Evolutionary conservation across 495 filamentous ascomycete species (phyloP), one percentile per base, ranked within the genome.

Genomic region (Viridothelium virens): DNA sequence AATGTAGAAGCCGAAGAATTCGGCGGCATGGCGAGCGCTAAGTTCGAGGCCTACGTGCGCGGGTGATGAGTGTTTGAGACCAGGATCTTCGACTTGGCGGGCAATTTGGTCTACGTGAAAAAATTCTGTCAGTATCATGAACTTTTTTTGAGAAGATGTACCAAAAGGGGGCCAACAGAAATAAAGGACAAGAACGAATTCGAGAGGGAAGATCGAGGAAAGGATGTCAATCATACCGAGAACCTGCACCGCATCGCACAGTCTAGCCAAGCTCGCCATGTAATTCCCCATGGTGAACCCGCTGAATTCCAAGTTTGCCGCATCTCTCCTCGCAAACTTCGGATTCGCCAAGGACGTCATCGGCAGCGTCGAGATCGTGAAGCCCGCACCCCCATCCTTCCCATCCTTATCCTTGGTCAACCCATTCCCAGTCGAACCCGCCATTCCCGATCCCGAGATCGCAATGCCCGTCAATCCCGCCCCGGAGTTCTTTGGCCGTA

Each of bases 1-100:
- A 18, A 98, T 82, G 74, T 91, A 97, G 77, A 98, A 96, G 38
- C 87, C 92, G 75, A 98, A 98, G 78, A 98, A 98, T 73, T 97
- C 94, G 38, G 95, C 91, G 10, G 94, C 95, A 77, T 97, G 93
- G 25, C 92, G 85, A 38, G 91, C 90, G 75, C 91, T 91, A 18
- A 97, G 83, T 76, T 98, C 95, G 38, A 98, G 82, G 18, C 94
- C 95, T 63, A 97, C 91, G 70, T 96, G 91, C 36, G 92, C 96
- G 69, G 87, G 89, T 64, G 84, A 86, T 18, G 84, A 85, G 79
- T 93, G 91, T 70, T 89, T 89, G 48, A 96, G 82, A 12, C 91
- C 90, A 11, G 91, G 92, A 75, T 96, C 93, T 74, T 98, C 94
- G 48, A 96, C 91, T 79, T 96, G 92, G 62, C 93, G 90, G 25